Conservation (phyloP, 2,329 filamentous ascomycete species). For the Incumbomyces delicatus region DNA sequence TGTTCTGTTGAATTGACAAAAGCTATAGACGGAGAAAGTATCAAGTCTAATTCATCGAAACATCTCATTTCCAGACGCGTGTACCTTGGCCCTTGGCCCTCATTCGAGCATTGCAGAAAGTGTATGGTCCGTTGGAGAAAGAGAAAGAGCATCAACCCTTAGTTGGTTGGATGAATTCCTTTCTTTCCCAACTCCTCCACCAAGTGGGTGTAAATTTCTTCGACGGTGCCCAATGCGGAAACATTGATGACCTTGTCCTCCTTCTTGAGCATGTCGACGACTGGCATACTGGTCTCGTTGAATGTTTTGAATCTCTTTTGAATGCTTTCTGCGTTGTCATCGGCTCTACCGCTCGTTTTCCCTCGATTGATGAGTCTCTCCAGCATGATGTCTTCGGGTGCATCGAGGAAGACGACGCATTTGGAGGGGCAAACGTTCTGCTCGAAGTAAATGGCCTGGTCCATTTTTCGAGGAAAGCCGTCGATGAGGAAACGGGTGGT, state of each 20-base stretch:
- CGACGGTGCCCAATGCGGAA: slow-evolving; percentile 57
- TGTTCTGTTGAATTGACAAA: too few species aligned
- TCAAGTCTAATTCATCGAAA: too few species aligned
- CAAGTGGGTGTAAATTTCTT: slow-evolving; percentile 52
- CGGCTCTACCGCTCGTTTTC: slow-evolving; percentile 80
- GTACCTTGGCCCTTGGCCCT: too few species aligned
- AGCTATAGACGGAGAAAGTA: too few species aligned
- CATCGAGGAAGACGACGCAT: slow-evolving; percentile 90
- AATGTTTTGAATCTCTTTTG: slow-evolving; percentile 94
- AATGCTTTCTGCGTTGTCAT: slow-evolving; percentile 93
- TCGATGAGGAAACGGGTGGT: slow-evolving; percentile 62
- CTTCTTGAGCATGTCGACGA: slow-evolving; percentile 73
- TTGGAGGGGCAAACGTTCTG: slow-evolving; percentile 71
- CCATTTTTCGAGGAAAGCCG: slow-evolving; percentile 91
- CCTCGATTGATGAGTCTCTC: slow-evolving; percentile 73
- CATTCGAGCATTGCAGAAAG: too few species aligned
- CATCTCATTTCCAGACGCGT: too few species aligned
- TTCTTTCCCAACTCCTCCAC: slow-evolving; percentile 37
- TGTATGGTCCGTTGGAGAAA: too few species aligned
- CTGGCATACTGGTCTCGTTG: slow-evolving; percentile 93
- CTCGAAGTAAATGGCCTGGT: slow-evolving; percentile 93
- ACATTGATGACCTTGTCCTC: slow-evolving; percentile 73
- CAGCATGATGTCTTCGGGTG: slow-evolving; percentile 82
- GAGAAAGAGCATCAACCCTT: background rate
- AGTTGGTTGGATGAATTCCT: slow-evolving; percentile 24